Evolutionary conservation across 1,139 yeast species (phyloP).

Genomic region (Sugiyamaella japonica): DNA sequence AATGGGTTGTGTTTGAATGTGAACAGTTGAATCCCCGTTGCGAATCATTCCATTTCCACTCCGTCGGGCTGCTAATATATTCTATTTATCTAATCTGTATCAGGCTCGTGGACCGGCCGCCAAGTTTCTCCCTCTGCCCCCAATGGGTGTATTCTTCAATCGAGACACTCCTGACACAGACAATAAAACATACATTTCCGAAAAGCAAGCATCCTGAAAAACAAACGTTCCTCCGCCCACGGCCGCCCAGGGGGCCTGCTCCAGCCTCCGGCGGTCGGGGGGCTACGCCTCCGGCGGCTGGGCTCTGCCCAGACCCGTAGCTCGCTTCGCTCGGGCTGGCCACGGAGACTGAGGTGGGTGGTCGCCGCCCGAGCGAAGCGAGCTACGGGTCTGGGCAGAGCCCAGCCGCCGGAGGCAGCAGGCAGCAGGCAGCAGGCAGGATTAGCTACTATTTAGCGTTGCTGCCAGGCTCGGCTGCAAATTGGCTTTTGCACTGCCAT

Average conservation of each 20-base stretch:
- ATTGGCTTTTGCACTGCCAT: constrained; percentile 4
- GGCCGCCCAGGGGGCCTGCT: not conserved
- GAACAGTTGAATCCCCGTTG: too few relatives aligned
- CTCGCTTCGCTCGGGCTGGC: constrained; percentile 9
- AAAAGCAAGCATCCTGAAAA: not conserved
- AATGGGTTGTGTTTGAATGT: too few relatives aligned
- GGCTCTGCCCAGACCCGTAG: not conserved
- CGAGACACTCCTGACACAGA: not conserved
- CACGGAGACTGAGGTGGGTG: too few relatives aligned
- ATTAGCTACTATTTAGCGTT: not conserved
- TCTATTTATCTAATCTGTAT: too few relatives aligned
- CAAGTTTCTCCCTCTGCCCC: not conserved
- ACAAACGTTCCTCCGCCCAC: not conserved
- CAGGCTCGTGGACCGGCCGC: not conserved
- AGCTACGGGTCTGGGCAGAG: not conserved
- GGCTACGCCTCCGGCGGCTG: not conserved
- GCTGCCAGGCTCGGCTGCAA: not conserved
- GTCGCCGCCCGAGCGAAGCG: too few relatives aligned
- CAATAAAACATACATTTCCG: not conserved
- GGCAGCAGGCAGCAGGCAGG: not conserved
- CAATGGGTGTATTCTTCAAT: not conserved
- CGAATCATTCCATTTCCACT: not conserved
- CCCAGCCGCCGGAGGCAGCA: not conserved
- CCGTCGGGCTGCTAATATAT: not conserved
- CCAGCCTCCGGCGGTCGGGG: not conserved